Percentiles rank a stretch among this genome's conserved stretches.
phyloP scores from a whole-genome alignment of 1,139 yeast species.

The Pneumocystis carinii region DNA sequence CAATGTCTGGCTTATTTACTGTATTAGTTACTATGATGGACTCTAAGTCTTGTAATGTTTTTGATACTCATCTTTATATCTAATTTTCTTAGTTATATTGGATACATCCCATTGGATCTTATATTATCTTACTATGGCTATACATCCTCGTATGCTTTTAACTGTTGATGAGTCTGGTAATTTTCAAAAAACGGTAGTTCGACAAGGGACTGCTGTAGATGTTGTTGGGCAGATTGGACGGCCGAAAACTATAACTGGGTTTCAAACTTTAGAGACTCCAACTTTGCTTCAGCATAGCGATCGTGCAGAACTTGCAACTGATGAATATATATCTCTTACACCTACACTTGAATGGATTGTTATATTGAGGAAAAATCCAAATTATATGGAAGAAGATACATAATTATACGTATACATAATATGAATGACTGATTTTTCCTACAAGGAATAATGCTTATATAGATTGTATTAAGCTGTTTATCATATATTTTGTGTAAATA shows the following conservation, averaged over 20 bases:
- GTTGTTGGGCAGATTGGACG: conserved; percentile 98
- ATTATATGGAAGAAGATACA: conserved; percentile 41
- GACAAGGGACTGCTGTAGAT: conserved; percentile 60
- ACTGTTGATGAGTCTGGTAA: conserved; percentile 57
- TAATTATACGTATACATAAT: background rate
- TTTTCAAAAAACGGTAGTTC: conserved; percentile 34
- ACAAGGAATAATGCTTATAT: background rate
- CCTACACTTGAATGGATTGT: conserved; percentile 84
- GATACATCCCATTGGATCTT: conserved; percentile 61
- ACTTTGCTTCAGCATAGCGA: conserved; percentile 87
- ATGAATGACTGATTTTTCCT: background rate
- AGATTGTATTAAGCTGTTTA: no score
- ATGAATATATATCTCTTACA: conserved; percentile 74
- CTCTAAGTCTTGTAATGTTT: conserved; percentile 37
- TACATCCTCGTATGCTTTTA: conserved; percentile 83
- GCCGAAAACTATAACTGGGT: conserved; percentile 95
- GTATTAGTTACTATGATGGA: conserved; percentile 72
- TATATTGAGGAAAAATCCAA: conserved; percentile 80
- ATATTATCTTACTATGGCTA: conserved; percentile 75
- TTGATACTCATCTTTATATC: conserved; percentile 31
- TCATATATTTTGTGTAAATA: no score
- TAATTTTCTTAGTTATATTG: conserved; percentile 24
- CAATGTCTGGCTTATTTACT: conserved; percentile 80
- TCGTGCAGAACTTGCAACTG: conserved; percentile 91
- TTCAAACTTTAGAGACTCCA: conserved; percentile 98